These are phyloP conservation scores for Penicillium digitatum DNA, from an alignment of 2,329 filamentous ascomycete species.

Conservation along the genomic window DNA sequence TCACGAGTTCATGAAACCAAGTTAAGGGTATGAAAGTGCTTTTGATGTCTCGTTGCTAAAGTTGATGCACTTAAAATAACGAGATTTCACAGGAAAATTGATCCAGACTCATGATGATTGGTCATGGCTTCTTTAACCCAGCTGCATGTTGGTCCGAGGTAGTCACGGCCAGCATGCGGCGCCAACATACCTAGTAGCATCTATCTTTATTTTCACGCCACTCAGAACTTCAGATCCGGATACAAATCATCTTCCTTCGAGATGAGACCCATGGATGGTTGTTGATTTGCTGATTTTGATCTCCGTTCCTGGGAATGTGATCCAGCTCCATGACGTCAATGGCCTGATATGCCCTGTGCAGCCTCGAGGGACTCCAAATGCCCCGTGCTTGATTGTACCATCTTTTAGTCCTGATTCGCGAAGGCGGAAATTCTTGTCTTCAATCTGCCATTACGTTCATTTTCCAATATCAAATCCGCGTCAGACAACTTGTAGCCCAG, in stretches of 20 bases:
- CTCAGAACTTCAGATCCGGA: neutral
- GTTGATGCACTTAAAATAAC: neutral
- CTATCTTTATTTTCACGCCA: neutral
- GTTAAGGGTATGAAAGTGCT: neutral
- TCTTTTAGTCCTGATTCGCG: neutral
- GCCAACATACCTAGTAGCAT: neutral
- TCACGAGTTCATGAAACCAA: no score
- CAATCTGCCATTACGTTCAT: conserved; percentile 3
- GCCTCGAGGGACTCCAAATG: no score
- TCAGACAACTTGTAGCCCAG: neutral
- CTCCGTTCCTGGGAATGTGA: conserved; percentile 10
- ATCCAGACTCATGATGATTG: neutral
- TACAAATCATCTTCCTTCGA: neutral
- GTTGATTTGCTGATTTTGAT: neutral
- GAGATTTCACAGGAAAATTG: neutral
- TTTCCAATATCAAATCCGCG: conserved; percentile 8
- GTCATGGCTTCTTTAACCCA: neutral
- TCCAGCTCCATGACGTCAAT: conserved; percentile 18
- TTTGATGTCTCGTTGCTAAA: neutral
- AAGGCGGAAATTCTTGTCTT: neutral
- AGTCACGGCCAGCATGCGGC: neutral
- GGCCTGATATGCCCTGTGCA: neutral
- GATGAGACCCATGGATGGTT: neutral
- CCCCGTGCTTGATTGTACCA: neutral
- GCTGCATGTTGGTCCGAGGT: neutral